These are phyloP conservation scores for Erythrophleum ivorense DNA, from an alignment of 331 rosid species.

Conservation along the genomic window DNA sequence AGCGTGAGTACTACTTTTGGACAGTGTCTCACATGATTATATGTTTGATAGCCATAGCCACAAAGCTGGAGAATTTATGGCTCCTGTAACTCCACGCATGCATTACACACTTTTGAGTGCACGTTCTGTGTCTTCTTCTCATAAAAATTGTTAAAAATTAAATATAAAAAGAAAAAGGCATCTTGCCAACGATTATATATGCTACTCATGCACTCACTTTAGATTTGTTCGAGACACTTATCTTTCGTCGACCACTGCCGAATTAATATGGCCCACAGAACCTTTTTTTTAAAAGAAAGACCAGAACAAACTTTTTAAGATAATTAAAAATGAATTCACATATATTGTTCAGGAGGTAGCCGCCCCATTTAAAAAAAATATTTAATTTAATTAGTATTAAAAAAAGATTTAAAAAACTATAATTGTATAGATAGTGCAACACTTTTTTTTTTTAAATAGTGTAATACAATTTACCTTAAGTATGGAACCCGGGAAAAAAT, in stretches of 20 bases:
- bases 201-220: not conserved
- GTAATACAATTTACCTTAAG: no score
- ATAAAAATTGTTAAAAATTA: no score
- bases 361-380: not conserved
- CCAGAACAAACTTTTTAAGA: not conserved
- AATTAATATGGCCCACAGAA: not conserved
- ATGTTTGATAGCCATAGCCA: slow-evolving; percentile 13
- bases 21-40: not conserved
- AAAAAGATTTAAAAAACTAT: no score
- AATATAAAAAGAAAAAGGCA: not conserved
- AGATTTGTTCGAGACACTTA: not conserved
- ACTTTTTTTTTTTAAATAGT: no score
- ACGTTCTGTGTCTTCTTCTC: not conserved
- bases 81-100: not conserved
- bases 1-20: not conserved
- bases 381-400: no score
- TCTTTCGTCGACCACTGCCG: not conserved
- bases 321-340: not conserved
- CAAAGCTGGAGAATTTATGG: slow-evolving; percentile 36
- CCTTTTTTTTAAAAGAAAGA: not conserved
- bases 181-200: not conserved
- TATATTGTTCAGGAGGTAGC: not conserved
- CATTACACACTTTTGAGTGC: not conserved
- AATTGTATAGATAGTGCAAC: no score
- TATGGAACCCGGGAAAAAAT: no score